Evolutionary conservation across 164 flowering plant genomes (phyloP).

Genomic region (Aristolochia contorta): DNA sequence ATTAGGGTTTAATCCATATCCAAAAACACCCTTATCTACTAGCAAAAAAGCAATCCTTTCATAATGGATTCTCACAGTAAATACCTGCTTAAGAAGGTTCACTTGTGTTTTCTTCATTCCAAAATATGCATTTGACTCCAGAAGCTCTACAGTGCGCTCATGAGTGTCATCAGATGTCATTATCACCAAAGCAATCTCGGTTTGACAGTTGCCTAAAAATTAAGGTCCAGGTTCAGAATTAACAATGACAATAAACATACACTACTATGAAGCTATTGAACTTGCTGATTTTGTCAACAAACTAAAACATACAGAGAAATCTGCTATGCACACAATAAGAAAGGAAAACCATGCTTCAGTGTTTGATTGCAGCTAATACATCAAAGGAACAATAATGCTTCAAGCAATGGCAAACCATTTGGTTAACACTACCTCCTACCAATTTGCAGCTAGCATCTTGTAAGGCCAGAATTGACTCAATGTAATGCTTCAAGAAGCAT

Average conservation of each 20-base stretch:
- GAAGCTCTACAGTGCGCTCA: constrained; percentile 52
- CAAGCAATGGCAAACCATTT: neutral
- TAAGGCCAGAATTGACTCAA: constrained; percentile 75
- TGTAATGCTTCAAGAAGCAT: constrained; percentile 78
- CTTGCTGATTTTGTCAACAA: too few relatives aligned
- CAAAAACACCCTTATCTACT: too few relatives aligned
- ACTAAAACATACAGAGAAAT: too few relatives aligned
- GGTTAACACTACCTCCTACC: constrained; percentile 33
- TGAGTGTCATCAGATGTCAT: constrained; percentile 99
- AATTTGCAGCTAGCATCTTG: constrained; percentile 63
- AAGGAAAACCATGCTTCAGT: too few relatives aligned
- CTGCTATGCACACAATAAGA: too few relatives aligned
- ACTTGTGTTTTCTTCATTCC: constrained; percentile 89
- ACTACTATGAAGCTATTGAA: too few relatives aligned
- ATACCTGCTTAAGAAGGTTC: constrained; percentile 89
- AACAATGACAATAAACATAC: neutral
- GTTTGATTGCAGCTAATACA: too few relatives aligned
- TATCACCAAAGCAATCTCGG: constrained; percentile 71
- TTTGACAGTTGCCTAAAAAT: constrained; percentile 39
- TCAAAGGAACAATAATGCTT: too few relatives aligned
- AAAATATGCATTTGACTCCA: constrained; percentile 80
- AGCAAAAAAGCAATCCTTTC: too few relatives aligned
- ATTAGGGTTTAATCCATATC: too few relatives aligned
- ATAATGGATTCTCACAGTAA: too few relatives aligned
- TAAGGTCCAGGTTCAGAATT: constrained; percentile 3